A percentile compares a stretch with the other conserved stretches of the same genome.
Evolutionary conservation across 441 rosid species (phyloP).

Genomic region (Croton laevigatus): DNA sequence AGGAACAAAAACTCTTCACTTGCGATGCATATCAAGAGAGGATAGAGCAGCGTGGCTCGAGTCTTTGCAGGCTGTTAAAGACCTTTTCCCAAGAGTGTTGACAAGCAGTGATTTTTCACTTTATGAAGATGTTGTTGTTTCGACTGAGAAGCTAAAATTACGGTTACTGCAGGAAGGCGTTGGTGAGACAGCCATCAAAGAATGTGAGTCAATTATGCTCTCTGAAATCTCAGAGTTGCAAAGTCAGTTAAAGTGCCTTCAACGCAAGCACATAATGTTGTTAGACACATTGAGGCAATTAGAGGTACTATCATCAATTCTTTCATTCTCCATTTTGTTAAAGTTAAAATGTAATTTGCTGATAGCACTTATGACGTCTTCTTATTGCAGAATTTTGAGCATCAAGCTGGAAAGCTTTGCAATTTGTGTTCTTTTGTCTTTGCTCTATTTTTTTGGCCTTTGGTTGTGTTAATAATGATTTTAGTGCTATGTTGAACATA

Average conservation of each 20-base stretch:
- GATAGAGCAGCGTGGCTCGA: conserved; percentile 84
- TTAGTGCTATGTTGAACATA: no score
- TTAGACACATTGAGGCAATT: conserved; percentile 75
- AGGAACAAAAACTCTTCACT: conserved; percentile 94
- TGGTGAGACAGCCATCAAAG: conserved; percentile 56
- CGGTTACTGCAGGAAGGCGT: conserved; percentile 73
- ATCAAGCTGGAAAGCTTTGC: not conserved
- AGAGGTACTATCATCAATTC: conserved; percentile 51
- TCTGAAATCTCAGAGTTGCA: conserved; percentile 65
- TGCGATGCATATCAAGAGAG: conserved; percentile 67
- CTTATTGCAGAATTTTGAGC: not conserved
- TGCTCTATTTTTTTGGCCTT: not conserved
- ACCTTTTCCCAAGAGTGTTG: conserved; percentile 68
- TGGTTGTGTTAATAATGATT: not conserved
- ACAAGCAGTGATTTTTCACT: conserved; percentile 55
- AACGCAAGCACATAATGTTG: conserved; percentile 59
- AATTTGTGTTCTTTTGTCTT: not conserved
- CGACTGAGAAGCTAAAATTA: conserved; percentile 76
- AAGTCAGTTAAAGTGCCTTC: conserved; percentile 59
- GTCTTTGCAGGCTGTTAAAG: conserved; percentile 75
- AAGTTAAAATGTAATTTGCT: not conserved
- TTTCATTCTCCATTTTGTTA: not conserved
- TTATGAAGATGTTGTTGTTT: conserved; percentile 66
- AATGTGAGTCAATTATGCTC: conserved; percentile 86
- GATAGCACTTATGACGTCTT: not conserved